phyloP scores from a whole-genome alignment of 2,329 filamentous ascomycete genomes.

The Cladophialophora carrionii region DNA sequence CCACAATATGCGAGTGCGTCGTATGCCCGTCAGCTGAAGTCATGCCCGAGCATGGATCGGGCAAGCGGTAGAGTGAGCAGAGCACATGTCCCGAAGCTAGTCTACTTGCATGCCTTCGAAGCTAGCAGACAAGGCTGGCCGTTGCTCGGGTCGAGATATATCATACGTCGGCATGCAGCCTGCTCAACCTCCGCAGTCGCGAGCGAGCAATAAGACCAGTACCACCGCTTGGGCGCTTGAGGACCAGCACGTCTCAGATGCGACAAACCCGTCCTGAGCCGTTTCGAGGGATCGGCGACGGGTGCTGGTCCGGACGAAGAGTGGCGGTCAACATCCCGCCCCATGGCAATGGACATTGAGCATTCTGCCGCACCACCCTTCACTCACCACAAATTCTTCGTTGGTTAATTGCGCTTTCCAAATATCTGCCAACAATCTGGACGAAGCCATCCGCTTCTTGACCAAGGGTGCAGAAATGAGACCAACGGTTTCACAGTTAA shows the following conservation, averaged over 20 bases:
- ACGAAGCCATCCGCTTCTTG: no score
- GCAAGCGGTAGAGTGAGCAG: background rate
- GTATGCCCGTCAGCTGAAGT: slow-evolving; percentile 22
- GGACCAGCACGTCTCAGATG: background rate
- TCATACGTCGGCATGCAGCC: background rate
- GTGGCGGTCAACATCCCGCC: no score
- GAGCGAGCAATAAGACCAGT: background rate
- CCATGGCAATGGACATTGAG: no score
- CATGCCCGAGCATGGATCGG: slow-evolving; percentile 1
- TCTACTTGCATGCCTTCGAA: background rate
- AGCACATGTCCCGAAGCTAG: background rate
- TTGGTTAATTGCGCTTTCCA: no score
- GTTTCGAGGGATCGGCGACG: background rate
- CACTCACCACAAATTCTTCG: no score
- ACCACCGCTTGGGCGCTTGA: background rate
- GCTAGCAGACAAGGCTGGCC: slow-evolving; percentile 13
- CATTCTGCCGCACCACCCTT: no score
- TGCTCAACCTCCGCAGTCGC: background rate
- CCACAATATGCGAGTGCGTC: background rate
- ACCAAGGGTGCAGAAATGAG: no score
- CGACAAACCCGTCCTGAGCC: background rate
- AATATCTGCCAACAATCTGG: no score
- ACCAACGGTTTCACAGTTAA: background rate
- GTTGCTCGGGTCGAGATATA: background rate
- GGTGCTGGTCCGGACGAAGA: background rate